A percentile compares a stretch with the other conserved stretches of the same genome.
These are phyloP conservation scores for Aquilaria malaccensis DNA, from an alignment of 345 rosid genomes.

Conservation along the genomic window DNA sequence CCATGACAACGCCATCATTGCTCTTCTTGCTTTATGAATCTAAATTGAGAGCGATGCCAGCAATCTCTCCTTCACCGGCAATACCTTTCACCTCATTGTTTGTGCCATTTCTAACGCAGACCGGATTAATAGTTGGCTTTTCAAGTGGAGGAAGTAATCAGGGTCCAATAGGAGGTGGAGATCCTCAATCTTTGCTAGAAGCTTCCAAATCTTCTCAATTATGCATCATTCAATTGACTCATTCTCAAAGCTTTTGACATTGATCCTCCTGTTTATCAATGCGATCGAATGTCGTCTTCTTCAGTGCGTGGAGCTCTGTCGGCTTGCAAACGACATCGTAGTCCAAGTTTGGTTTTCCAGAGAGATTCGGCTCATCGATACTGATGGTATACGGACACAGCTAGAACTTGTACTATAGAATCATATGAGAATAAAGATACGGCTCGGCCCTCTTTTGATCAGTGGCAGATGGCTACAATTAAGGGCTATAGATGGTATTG, in stretches of 20 bases:
- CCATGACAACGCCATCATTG: no score
- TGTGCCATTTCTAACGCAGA: constrained; percentile 8
- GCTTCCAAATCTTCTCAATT: constrained; percentile 66
- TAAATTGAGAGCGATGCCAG: no score
- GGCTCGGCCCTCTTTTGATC: no score
- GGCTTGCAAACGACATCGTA: constrained; percentile 86
- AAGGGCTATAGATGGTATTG: no score
- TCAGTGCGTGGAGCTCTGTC: constrained; percentile 42
- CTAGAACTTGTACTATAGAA: constrained; percentile 55
- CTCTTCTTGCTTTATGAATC: no score
- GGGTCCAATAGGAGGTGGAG: constrained; percentile 77
- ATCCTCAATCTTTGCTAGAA: constrained; percentile 62
- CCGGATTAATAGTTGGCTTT: constrained; percentile 48
- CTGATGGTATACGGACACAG: constrained; percentile 72
- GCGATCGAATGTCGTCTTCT: constrained; percentile 41
- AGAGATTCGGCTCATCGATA: constrained; percentile 72
- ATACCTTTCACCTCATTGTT: no score
- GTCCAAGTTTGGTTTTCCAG: constrained; percentile 66
- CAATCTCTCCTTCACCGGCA: no score
- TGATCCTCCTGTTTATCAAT: constrained; percentile 67
- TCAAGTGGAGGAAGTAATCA: constrained; percentile 65
- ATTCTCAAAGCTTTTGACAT: constrained; percentile 23
- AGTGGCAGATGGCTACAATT: no score
- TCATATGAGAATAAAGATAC: no score
- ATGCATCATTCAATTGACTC: constrained; percentile 59